Evolutionary conservation across 2,329 filamentous ascomycete species (phyloP).

Genomic region (Aspergillus novoparasiticus): DNA sequence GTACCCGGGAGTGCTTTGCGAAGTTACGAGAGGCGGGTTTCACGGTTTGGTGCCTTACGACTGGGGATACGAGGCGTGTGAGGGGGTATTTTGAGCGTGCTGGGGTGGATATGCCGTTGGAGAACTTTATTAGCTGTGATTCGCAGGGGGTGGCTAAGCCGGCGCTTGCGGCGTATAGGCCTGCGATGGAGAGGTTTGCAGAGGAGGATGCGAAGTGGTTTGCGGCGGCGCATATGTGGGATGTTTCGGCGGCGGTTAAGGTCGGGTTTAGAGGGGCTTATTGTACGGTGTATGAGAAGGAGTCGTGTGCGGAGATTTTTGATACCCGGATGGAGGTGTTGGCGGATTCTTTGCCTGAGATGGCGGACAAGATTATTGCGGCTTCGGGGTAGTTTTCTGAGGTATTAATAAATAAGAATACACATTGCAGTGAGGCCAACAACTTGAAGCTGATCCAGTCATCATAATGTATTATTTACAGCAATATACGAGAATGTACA

Average conservation of each 20-base stretch:
- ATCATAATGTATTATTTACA: neutral
- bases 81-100: conserved; percentile 55
- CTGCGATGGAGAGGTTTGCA: conserved; percentile 47
- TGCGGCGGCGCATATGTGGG: conserved; percentile 63
- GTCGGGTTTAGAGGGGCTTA: conserved; percentile 59
- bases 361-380: conserved; percentile 46
- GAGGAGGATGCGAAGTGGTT: conserved; percentile 53
- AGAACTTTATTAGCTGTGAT: conserved; percentile 58
- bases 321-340: conserved; percentile 54
- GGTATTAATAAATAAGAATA: too few species aligned
- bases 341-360: conserved; percentile 48
- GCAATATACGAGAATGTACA: neutral
- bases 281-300: conserved; percentile 56
- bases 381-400: neutral
- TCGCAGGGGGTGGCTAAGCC: conserved; percentile 54
- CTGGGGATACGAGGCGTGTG: conserved; percentile 54
- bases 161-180: conserved; percentile 49
- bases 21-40: conserved; percentile 51
- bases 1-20: conserved; percentile 40
- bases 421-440: too few species aligned
- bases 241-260: conserved; percentile 55
- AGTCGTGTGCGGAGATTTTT: conserved; percentile 55
- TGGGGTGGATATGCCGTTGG: conserved; percentile 53
- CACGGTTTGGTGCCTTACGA: conserved; percentile 58
- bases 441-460: too few species aligned